These are phyloP conservation scores for Castanopsis chinensis DNA, from an alignment of 306 rosid species.

Conservation along the genomic window DNA sequence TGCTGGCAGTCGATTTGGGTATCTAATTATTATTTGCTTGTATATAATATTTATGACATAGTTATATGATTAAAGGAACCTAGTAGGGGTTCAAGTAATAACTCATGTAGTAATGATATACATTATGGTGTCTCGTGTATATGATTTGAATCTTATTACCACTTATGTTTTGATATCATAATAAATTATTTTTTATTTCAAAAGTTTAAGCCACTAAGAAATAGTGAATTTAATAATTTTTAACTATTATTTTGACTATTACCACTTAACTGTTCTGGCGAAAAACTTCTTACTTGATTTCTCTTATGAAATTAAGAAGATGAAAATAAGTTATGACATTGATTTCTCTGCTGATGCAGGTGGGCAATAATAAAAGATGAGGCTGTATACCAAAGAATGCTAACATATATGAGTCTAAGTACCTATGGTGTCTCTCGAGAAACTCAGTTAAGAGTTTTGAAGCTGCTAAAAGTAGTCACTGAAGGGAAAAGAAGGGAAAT, in stretches of 20 bases:
- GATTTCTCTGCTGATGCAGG: conserved; percentile 14
- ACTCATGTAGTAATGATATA: too few relatives aligned
- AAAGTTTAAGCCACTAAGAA: too few relatives aligned
- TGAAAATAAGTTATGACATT: neutral
- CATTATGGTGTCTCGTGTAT: too few relatives aligned
- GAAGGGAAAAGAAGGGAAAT: conserved; percentile 28
- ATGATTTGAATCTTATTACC: too few relatives aligned
- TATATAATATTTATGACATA: neutral
- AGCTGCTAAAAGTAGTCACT: conserved; percentile 34
- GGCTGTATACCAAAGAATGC: conserved; percentile 40
- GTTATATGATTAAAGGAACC: neutral
- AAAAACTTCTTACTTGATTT: too few relatives aligned
- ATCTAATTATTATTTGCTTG: neutral
- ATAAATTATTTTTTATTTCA: too few relatives aligned
- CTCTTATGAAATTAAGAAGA: too few relatives aligned
- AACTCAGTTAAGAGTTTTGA: conserved; percentile 45
- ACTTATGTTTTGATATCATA: too few relatives aligned
- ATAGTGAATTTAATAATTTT: too few relatives aligned
- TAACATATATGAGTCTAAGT: neutral
- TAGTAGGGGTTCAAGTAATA: neutral
- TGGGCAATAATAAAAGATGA: conserved; percentile 60
- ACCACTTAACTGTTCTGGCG: too few relatives aligned
- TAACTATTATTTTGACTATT: too few relatives aligned
- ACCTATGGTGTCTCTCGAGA: conserved; percentile 45
- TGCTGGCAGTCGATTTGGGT: conserved; percentile 55